Evolutionary conservation across 768 basidiomycete species (phyloP), one percentile per base, ranked within the genome.

Genomic region (Floccularia luteovirens): DNA sequence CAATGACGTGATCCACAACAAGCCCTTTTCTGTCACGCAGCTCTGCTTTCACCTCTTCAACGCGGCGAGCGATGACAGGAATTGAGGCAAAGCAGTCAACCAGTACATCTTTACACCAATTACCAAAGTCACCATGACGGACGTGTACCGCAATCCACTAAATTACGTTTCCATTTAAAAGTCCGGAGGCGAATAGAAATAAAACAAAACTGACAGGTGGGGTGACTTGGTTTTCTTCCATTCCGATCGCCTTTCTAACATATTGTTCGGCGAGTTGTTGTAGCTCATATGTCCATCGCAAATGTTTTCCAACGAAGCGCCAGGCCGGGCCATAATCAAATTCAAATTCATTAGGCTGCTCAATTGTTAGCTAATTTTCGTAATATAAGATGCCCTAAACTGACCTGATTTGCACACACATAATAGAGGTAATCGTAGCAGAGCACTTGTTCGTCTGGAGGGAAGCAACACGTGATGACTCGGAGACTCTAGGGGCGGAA

Each of bases 111-210:
- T 62, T 57, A 45, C 79, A 81, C 49, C 58, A 70, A 20, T 42
- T 52, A 27, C 48, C 50, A 48, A 81, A 81, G 50, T 81, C 79
- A 7, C 69, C 66, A 38, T 67, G 74, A 10, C 79, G 72, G 22
- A 72, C 59, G 48, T 81, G 79, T 27, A 81, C 62, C 3, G 67
- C 60, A 48, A 82, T 78, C 52, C 65, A 82, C 74, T 77, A 42
- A 11, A 38, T 35, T 16, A 22, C n/a, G n/a, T n/a, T n/a, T n/a
- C 28, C 23, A 34, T 20, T 6, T 28, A 10, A 33, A 21, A 43
- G 24, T 24, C 14, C 27, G 14, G 10, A 23, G 22, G 19, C 20
- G 14, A 1, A 33, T 24, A 7, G 14, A n/a, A 31, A 7, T 19
- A 36, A 34, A 14, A 25, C 46, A 21, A 5, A 13, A 61, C 71